A percentile compares a stretch with the other conserved stretches of the same genome.
These are phyloP conservation scores for Aureobasidium leucospermi DNA, from an alignment of 2,329 filamentous ascomycete species.

Conservation along the genomic window DNA sequence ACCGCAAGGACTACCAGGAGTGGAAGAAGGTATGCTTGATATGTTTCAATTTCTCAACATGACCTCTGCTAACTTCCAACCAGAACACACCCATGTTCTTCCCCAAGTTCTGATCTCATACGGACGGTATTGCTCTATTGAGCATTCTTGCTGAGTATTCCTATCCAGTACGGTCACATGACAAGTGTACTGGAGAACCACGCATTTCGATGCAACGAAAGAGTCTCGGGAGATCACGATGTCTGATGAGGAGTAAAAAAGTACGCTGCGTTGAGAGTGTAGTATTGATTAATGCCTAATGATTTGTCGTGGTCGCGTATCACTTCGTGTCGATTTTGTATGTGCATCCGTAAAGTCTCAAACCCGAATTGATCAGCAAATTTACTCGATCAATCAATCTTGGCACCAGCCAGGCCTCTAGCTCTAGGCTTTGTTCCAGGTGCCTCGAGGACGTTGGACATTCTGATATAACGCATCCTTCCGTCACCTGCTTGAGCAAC, in stretches of 20 bases:
- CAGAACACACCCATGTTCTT: conserved; percentile 57
- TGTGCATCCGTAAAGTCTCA: neutral
- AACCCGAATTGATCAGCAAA: neutral
- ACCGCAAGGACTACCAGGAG: conserved; percentile 57
- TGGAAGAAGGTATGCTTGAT: conserved; percentile 44
- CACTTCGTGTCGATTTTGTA: conserved; percentile 4
- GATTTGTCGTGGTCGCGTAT: conserved; percentile 9
- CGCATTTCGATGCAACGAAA: neutral
- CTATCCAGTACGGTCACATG: neutral
- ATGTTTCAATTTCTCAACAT: too few species aligned
- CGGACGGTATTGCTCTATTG: neutral
- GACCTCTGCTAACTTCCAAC: conserved; percentile 16
- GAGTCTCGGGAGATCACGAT: neutral
- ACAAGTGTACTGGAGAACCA: neutral
- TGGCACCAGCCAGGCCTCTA: conserved; percentile 17
- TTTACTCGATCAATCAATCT: conserved; percentile 14
- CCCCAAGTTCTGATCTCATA: conserved; percentile 45
- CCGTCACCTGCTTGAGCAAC: conserved; percentile 16
- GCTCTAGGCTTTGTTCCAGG: conserved; percentile 13
- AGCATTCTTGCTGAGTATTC: too few species aligned
- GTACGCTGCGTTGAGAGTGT: neutral
- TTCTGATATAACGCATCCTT: conserved; percentile 17
- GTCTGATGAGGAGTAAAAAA: neutral
- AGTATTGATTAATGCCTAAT: conserved; percentile 7
- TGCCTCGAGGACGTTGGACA: conserved; percentile 18